A percentile compares a stretch with the other conserved stretches of the same genome.
Conservation (phyloP, 1,284 basidiomycete species). For the Puccinia hordei region DNA sequence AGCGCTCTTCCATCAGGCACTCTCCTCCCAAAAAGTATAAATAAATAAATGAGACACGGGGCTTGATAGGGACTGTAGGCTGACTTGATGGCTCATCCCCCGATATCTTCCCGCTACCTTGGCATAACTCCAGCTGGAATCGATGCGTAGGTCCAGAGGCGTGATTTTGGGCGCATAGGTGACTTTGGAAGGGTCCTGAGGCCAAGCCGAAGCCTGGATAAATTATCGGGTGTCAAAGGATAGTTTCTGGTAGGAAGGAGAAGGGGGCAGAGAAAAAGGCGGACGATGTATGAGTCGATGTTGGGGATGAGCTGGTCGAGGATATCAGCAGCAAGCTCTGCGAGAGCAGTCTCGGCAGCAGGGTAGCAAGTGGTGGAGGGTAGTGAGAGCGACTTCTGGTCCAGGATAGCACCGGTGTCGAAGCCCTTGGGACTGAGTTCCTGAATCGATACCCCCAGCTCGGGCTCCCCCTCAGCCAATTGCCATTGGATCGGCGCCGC, state of each 20-base stretch:
- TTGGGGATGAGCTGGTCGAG: constrained; percentile 72
- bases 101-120: neutral
- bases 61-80: neutral
- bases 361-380: constrained; percentile 24
- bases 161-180: constrained; percentile 62
- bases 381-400: constrained; percentile 58
- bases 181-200: constrained; percentile 63
- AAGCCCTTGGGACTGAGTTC: constrained; percentile 59
- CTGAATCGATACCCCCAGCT: constrained; percentile 72
- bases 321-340: constrained; percentile 69
- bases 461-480: constrained; percentile 67
- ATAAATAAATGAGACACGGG: too few species aligned
- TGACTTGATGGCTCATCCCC: constrained; percentile 36
- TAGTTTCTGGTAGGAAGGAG: neutral
- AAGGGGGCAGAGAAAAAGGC: constrained; percentile 53
- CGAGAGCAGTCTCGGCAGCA: constrained; percentile 68
- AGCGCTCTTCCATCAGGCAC: too few species aligned
- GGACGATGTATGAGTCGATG: constrained; percentile 66
- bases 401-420: constrained; percentile 62
- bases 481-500: constrained; percentile 89
- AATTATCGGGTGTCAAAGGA: neutral
- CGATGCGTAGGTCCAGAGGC: constrained; percentile 60
- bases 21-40: neutral
- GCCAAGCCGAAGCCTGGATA: neutral
- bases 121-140: neutral